Base-by-base conservation (phyloP, 2,329 filamentous ascomycete species). In the Monilinia aucupariae region DNA sequence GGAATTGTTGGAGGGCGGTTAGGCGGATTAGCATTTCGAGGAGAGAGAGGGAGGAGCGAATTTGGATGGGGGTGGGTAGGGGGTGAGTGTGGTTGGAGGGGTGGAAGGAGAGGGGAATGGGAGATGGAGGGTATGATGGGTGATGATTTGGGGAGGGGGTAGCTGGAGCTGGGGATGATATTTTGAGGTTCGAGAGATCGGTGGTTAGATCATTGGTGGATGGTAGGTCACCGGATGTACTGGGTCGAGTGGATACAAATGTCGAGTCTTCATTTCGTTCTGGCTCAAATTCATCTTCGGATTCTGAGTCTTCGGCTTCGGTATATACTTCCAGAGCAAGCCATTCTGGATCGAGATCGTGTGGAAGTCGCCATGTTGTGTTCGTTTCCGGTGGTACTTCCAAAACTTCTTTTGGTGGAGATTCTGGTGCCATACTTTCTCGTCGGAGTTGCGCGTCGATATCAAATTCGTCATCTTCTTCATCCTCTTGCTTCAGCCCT, bases 1-100 rank as follows among this genome's bases (percentile, higher is more conserved):
- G 85, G 75, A 89, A 90, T 77, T 91, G 88, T 72, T 91, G 88
- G 4, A 90, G 80, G 0, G 87, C 84, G 1, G 85, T 86, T 34
- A 91, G 81, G 60, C 88, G 87, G 64, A 90, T 81, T 8, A 91
- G 81, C 74, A 87, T 89, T 72, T 91, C 88, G 50, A 91, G 81
- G 25, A 90, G 82, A 5, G 87, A 90, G 7, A 91, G 79, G 0
- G 85, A 89, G 0, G 86, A 87, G 61, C 83, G 84, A 68, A 89
- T 83, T 37, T 78, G 75, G 61, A 77, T 77, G 58, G 78, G 81
- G 65, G 69, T 76, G 15, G 25, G 61, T 72, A 80, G 32, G 20
- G 39, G 30, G 9, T 41, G 30, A 22, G 17, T 22, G 20, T 52
- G 12, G 10, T 64, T 49, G 17, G 47, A 48, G 4, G 62, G 43